phyloP scores from a whole-genome alignment of 257 asterid species.

The Avicennia marina region DNA sequence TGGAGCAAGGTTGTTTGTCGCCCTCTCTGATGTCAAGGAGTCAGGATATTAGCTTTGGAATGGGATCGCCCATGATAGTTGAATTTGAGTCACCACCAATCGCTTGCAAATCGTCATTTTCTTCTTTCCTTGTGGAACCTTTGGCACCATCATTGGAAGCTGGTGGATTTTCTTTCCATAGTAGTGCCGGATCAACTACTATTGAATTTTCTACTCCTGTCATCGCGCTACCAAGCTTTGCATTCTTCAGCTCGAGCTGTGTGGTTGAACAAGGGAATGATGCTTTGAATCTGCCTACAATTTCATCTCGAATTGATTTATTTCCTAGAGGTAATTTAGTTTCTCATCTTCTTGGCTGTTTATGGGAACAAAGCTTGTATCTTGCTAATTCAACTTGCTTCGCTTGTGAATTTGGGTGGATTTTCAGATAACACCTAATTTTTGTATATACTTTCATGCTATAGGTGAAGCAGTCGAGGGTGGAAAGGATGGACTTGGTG shows the following conservation, averaged over 20 bases:
- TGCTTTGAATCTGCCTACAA: conserved; percentile 29
- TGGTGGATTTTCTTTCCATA: conserved; percentile 53
- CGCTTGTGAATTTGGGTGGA: too few species aligned
- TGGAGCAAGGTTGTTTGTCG: conserved; percentile 20
- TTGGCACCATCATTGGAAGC: conserved; percentile 26
- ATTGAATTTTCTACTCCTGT: conserved; percentile 38
- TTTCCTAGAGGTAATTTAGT: conserved; percentile 41
- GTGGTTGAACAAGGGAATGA: conserved; percentile 30
- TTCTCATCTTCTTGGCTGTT: neutral
- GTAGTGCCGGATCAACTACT: conserved; percentile 32
- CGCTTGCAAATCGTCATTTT: conserved; percentile 49
- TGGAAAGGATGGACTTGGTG: conserved; percentile 22
- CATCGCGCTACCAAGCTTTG: conserved; percentile 58
- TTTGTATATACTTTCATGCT: conserved; percentile 12
- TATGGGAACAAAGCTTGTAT: too few species aligned
- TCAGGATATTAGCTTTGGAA: conserved; percentile 61
- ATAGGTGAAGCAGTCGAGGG: conserved; percentile 26
- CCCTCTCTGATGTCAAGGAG: conserved; percentile 36
- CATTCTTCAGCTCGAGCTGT: conserved; percentile 40
- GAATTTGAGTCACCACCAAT: conserved; percentile 33
- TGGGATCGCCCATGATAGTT: conserved; percentile 30
- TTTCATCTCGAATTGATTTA: conserved; percentile 26
- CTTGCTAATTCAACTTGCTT: too few species aligned
- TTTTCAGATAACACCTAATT: conserved; percentile 22
- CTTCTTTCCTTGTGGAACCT: conserved; percentile 37